phyloP scores from a whole-genome alignment of 2,329 filamentous ascomycete genomes.

The Pyricularia grisea region DNA sequence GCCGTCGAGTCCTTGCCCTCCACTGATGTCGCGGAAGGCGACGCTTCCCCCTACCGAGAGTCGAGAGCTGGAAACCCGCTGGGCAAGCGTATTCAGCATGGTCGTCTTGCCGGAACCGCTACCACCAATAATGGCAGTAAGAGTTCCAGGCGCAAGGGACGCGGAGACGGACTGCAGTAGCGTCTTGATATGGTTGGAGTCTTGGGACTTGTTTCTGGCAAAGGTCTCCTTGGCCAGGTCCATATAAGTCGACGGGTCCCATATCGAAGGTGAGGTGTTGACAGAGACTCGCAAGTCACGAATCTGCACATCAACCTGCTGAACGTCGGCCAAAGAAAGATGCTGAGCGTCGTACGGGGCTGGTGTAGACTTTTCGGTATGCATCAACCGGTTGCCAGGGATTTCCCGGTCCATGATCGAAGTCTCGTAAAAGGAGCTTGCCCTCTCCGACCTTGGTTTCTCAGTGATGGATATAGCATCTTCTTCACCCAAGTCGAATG shows the following conservation, averaged over 20 bases:
- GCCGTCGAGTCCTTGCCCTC: not conserved
- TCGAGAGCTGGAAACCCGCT: conserved; percentile 40
- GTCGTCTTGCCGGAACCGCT: conserved; percentile 80
- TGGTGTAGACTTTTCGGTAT: not conserved
- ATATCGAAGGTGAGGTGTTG: conserved; percentile 45
- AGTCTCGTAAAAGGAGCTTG: conserved; percentile 23
- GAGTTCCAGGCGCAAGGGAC: conserved; percentile 51
- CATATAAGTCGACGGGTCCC: conserved; percentile 36
- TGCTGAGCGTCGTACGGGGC: conserved; percentile 20
- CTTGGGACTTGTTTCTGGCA: conserved; percentile 12
- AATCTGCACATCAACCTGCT: conserved; percentile 43
- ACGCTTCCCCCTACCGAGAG: conserved; percentile 45
- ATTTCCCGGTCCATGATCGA: conserved; percentile 14
- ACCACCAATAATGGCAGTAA: conserved; percentile 75
- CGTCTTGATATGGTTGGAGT: conserved; percentile 30
- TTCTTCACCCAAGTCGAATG: not conserved
- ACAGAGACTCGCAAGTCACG: conserved; percentile 46
- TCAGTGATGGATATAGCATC: not conserved
- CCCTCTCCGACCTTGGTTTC: conserved; percentile 12
- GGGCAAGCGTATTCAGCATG: conserved; percentile 63
- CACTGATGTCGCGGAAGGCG: conserved; percentile 41
- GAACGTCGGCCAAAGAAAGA: conserved; percentile 41
- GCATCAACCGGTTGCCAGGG: conserved; percentile 5
- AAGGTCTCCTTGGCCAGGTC: conserved; percentile 27
- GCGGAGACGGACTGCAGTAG: conserved; percentile 57